A percentile compares a stretch with the other conserved stretches of the same genome.
These are phyloP conservation scores for Acaromyces ingoldii DNA, from an alignment of 1,284 basidiomycete species.

Conservation along the genomic window DNA sequence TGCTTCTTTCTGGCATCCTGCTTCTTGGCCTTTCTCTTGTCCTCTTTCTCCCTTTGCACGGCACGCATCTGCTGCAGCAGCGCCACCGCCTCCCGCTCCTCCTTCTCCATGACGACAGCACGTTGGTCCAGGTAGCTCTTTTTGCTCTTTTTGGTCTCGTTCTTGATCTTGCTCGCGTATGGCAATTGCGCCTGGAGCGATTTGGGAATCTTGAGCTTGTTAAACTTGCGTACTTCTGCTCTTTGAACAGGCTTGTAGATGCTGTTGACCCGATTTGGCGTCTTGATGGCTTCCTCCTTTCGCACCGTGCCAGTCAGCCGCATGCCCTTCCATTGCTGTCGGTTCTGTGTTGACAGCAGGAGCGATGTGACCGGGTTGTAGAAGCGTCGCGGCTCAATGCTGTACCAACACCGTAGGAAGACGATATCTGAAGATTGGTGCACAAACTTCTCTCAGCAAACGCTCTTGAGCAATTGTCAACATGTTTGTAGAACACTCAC, in stretches of 20 bases:
- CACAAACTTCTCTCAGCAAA: too few relatives aligned
- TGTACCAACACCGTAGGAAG: slow-evolving; percentile 95
- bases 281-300: slow-evolving; percentile 73
- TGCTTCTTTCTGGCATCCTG: not conserved
- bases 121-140: slow-evolving; percentile 58
- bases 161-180: slow-evolving; percentile 85
- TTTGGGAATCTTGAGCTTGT: slow-evolving; percentile 79
- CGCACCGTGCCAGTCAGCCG: slow-evolving; percentile 89
- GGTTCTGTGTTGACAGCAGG: slow-evolving; percentile 54
- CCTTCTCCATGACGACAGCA: slow-evolving; percentile 88
- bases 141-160: slow-evolving; percentile 67
- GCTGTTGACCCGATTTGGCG: slow-evolving; percentile 74
- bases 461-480: too few relatives aligned
- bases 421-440: slow-evolving; percentile 70
- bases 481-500: too few relatives aligned
- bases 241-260: slow-evolving; percentile 72
- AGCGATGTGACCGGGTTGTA: slow-evolving; percentile 96
- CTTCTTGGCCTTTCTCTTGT: slow-evolving; percentile 60
- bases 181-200: slow-evolving; percentile 84
- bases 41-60: slow-evolving; percentile 81
- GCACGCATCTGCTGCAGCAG: slow-evolving; percentile 91
- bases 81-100: slow-evolving; percentile 88
- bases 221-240: slow-evolving; percentile 69
- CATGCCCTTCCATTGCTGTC: slow-evolving; percentile 70
- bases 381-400: slow-evolving; percentile 86